Conservation (phyloP, 768 basidiomycete species). For the Amanita brunnescens region DNA sequence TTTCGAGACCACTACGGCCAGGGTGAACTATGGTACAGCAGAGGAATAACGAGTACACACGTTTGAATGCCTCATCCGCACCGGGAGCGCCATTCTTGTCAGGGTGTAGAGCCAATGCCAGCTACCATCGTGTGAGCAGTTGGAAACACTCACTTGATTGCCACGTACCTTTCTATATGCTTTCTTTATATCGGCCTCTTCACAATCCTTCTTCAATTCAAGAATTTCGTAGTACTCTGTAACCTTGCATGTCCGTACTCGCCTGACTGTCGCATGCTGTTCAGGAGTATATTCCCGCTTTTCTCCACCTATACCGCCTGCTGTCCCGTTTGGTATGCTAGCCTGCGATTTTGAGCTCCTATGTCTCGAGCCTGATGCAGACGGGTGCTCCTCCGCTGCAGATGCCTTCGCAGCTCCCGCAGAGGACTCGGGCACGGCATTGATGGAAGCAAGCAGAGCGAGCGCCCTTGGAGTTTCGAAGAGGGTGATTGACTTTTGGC, state of each 20-base stretch:
- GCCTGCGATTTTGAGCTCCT: constrained; percentile 30
- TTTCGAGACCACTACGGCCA: constrained; percentile 81
- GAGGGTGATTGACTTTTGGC: constrained; percentile 77
- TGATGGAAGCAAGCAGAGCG: constrained; percentile 58
- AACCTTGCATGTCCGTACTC: constrained; percentile 77
- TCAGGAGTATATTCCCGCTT: constrained; percentile 86
- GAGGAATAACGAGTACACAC: constrained; percentile 37
- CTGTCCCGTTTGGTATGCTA: constrained; percentile 34
- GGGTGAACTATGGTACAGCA: constrained; percentile 7
- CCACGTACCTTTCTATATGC: constrained; percentile 83
- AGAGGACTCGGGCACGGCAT: constrained; percentile 36
- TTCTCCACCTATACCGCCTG: constrained; percentile 54
- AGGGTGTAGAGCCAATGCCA: constrained; percentile 83
- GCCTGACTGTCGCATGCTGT: constrained; percentile 74
- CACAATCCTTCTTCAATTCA: constrained; percentile 67
- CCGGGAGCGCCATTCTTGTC: constrained; percentile 97
- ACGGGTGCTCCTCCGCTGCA: constrained; percentile 55
- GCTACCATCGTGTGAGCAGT: constrained; percentile 29
- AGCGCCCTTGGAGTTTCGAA: constrained; percentile 73
- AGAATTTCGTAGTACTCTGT: constrained; percentile 94
- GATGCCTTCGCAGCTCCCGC: constrained; percentile 29
- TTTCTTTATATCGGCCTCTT: constrained; percentile 82
- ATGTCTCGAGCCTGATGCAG: constrained; percentile 63
- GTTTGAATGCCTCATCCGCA: constrained; percentile 96
- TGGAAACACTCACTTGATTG: neutral